phyloP scores from a whole-genome alignment of 2,329 filamentous ascomycete species.

The Hypoxylon sp. region DNA sequence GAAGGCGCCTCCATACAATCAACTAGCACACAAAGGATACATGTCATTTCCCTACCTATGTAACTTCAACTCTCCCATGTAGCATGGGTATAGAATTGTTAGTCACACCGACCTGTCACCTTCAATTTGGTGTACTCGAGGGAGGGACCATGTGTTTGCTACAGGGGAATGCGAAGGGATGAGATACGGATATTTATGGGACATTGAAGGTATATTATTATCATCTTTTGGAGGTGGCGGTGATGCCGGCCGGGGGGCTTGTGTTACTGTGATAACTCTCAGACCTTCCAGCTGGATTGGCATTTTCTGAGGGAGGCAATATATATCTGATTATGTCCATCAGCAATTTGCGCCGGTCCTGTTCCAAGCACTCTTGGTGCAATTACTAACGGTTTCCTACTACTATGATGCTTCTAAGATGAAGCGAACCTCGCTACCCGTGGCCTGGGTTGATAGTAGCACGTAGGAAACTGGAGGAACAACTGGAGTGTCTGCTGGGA shows the following conservation, averaged over 20 bases:
- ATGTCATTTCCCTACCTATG: not conserved
- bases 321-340: not conserved
- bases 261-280: not conserved
- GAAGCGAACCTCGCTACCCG: not conserved
- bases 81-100: not conserved
- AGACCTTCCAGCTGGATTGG: not conserved
- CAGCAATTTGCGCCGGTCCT: not conserved
- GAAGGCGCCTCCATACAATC: not conserved
- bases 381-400: not conserved
- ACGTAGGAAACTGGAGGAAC: too few species aligned
- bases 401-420: not conserved
- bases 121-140: not conserved
- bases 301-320: not conserved
- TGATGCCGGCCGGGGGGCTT: not conserved
- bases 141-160: not conserved
- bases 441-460: not conserved
- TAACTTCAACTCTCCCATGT: not conserved
- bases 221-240: not conserved
- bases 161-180: not conserved
- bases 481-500: too few species aligned
- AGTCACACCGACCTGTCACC: constrained; percentile 8
- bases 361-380: not conserved
- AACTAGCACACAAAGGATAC: not conserved
- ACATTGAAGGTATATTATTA: not conserved
- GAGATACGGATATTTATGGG: constrained; percentile 3